Evolutionary conservation across 2,329 filamentous ascomycete species (phyloP).

Genomic region (Plectosphaerella cucumerina): DNA sequence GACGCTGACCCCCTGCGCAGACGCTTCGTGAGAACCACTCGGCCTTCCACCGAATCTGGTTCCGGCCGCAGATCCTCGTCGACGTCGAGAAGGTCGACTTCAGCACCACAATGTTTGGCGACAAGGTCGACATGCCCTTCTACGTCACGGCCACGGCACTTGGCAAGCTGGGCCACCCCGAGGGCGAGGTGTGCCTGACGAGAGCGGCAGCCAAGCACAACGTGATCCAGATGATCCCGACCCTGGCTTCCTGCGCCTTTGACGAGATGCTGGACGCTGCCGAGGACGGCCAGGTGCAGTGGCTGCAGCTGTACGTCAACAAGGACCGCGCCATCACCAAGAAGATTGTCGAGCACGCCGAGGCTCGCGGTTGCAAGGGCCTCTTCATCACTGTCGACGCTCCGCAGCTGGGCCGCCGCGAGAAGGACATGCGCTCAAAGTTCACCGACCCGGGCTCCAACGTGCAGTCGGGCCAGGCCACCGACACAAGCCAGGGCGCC

Average conservation of each 20-base stretch:
- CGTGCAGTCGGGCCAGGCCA: slow-evolving; percentile 71
- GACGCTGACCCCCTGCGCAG: slow-evolving; percentile 36
- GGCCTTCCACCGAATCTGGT: slow-evolving; percentile 97
- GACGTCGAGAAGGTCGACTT: slow-evolving; percentile 86
- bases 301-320: slow-evolving; percentile 97
- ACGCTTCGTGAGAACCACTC: slow-evolving; percentile 93
- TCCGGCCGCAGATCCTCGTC: slow-evolving; percentile 82
- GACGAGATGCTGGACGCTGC: slow-evolving; percentile 93
- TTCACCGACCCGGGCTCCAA: slow-evolving; percentile 79
- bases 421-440: slow-evolving; percentile 97
- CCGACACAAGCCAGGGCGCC: slow-evolving; percentile 87
- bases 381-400: slow-evolving; percentile 99
- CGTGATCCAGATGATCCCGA: slow-evolving; percentile 98
- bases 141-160: slow-evolving; percentile 96
- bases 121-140: slow-evolving; percentile 79
- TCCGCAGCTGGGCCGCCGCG: slow-evolving; percentile 86
- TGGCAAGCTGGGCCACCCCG: slow-evolving; percentile 88
- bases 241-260: slow-evolving; percentile 92
- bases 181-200: slow-evolving; percentile 91
- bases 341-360: slow-evolving; percentile 86
- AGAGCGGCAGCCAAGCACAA: slow-evolving; percentile 79
- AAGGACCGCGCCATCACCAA: slow-evolving; percentile 89
- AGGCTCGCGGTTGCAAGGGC: slow-evolving; percentile 85
- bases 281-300: slow-evolving; percentile 79
- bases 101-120: slow-evolving; percentile 89